Evolutionary conservation across 306 rosid species (phyloP), one percentile per base, ranked within the genome.

Genomic region (Cucurbita maxima): DNA sequence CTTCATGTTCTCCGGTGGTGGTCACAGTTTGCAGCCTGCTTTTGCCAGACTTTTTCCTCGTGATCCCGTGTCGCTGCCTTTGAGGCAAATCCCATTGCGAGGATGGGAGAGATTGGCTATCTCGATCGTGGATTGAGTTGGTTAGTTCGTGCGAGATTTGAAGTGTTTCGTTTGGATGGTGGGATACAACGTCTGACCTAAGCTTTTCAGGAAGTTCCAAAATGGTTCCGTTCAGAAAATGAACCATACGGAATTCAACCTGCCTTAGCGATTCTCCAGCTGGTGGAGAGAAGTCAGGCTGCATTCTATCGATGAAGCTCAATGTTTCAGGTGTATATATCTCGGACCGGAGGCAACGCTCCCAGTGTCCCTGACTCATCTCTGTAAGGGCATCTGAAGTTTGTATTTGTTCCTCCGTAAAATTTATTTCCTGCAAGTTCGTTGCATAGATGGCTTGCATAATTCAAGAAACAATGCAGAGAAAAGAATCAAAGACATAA

Each of bases 351-450:
- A 83, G 86, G 85, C 97, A 89, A 66, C 97, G 92, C 83, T 94
- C 99, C 99, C 99, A 94, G 62, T 85, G 88, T 53, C 99, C 99
- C 75, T 86, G 99, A 79, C 96, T 94, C 86, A 94, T 89, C 91
- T 94, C 99, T 51, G 75, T 60, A 78, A 94, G 90, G 10, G 91
- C 84, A 22, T 91, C 97, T 2, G 92, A 83, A 59, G 87, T 78
- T 80, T 89, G 96, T 71, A 94, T 91, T 75, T 81, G 95, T 59
- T 89, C 96, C 80, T 86, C 95, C 1, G 84, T 72, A 78, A 87
- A 83, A 73, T 80, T 84, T 78, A 86, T 68, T 83, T 94, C 99
- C 97, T 93, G 85, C 81, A 62, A 19, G 74, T 69, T 69, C 58
- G 15, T 69, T 25, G 8, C 43, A 69, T 15, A 47, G 15, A 47